Evolutionary conservation across 768 basidiomycete species (phyloP).

Genomic region (Calocybe gangraenosa): DNA sequence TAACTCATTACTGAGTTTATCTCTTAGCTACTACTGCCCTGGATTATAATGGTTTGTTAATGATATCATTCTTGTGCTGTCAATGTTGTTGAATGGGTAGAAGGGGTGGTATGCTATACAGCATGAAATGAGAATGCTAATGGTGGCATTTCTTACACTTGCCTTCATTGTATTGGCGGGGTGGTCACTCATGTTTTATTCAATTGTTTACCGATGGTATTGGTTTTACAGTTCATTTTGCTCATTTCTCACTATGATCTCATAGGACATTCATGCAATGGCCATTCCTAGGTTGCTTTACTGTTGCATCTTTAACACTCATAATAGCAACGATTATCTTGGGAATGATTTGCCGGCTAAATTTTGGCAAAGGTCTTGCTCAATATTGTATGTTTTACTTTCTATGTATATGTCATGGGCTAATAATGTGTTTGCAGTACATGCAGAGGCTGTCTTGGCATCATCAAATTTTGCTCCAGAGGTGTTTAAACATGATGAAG

Average conservation of each 20-base stretch:
- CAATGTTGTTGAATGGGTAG: neutral
- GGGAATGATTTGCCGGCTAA: conserved; percentile 43
- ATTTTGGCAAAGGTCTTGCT: conserved; percentile 52
- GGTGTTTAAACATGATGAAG: conserved; percentile 31
- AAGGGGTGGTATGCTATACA: conserved; percentile 55
- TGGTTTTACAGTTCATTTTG: conserved; percentile 11
- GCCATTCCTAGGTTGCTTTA: conserved; percentile 46
- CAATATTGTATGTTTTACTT: conserved; percentile 43
- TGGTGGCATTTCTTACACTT: conserved; percentile 39
- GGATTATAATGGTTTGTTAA: conserved; percentile 44
- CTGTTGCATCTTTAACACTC: conserved; percentile 39
- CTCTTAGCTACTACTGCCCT: conserved; percentile 36
- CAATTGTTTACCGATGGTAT: conserved; percentile 40
- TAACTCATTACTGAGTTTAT: neutral
- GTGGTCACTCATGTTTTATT: conserved; percentile 45
- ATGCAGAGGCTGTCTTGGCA: conserved; percentile 34
- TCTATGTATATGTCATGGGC: neutral
- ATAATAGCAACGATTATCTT: conserved; percentile 38
- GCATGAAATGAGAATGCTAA: conserved; percentile 37
- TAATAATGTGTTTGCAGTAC: conserved; percentile 24
- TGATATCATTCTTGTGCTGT: neutral
- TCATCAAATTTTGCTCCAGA: conserved; percentile 34
- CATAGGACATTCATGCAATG: conserved; percentile 42
- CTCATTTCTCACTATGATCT: neutral
- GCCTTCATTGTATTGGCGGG: conserved; percentile 30